phyloP scores from a whole-genome alignment of 345 rosid species.

The Chamaenerion angustifolium region DNA sequence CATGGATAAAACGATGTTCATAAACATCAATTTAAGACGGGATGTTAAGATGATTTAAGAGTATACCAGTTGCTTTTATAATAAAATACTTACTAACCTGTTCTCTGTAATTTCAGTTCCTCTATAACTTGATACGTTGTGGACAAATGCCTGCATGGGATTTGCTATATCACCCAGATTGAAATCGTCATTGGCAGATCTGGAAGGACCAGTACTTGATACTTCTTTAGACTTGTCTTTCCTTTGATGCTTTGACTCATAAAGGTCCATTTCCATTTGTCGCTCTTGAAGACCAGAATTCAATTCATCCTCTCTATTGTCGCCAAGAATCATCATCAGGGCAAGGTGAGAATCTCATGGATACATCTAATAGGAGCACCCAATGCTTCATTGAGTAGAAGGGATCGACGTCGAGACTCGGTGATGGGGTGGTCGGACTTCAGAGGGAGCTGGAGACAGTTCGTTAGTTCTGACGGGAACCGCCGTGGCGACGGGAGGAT shows the following conservation, averaged over 20 bases:
- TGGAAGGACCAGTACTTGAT: conserved; percentile 30
- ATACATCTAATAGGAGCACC: conserved; percentile 67
- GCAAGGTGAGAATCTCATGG: conserved; percentile 78
- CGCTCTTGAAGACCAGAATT: conserved; percentile 66
- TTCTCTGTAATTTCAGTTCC: conserved; percentile 78
- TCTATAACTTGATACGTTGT: conserved; percentile 58
- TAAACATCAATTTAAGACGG: too few species aligned
- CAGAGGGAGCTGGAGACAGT: too few species aligned
- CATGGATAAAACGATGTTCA: too few species aligned
- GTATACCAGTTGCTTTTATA: too few species aligned
- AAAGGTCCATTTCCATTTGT: conserved; percentile 70
- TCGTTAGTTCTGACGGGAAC: too few species aligned
- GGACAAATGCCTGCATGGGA: conserved; percentile 65
- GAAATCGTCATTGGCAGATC: conserved; percentile 29
- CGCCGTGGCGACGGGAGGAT: too few species aligned
- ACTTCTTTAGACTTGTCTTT: conserved; percentile 38
- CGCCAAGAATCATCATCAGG: conserved; percentile 92
- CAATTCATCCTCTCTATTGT: conserved; percentile 61
- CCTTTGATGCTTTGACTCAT: conserved; percentile 29
- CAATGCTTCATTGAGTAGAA: conserved; percentile 64
- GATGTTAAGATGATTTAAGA: too few species aligned
- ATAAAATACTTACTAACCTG: conserved; percentile 25
- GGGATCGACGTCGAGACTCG: too few species aligned
- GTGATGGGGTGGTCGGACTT: too few species aligned
- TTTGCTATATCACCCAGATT: conserved; percentile 57